Percentiles rank a stretch among this genome's conserved stretches.
Conservation (phyloP, 2,329 filamentous ascomycete genomes). For the Aspergillus unguis region DNA sequence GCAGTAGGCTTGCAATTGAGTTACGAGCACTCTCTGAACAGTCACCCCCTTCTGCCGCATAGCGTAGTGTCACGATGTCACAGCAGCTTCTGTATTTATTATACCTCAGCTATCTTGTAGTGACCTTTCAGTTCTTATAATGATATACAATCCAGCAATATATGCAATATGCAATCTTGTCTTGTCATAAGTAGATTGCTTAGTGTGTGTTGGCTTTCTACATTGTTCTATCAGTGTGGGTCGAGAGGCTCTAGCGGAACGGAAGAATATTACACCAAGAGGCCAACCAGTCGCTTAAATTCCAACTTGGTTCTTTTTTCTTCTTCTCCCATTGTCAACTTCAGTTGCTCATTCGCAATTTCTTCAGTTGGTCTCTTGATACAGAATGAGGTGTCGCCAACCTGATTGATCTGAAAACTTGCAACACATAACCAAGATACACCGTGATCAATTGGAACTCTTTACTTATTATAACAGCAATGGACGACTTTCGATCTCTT, state of each 20-base stretch:
- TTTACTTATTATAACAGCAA: conserved; percentile 25
- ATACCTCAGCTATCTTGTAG: no score
- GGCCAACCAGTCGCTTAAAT: conserved; percentile 18
- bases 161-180: no score
- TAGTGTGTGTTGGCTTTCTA: neutral
- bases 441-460: neutral
- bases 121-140: no score
- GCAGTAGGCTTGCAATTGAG: neutral
- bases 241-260: conserved; percentile 11
- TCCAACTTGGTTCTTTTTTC: conserved; percentile 8
- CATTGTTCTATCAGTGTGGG: neutral
- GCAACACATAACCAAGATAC: neutral
- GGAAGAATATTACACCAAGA: conserved; percentile 14
- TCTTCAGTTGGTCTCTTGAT: neutral
- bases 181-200: neutral
- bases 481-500: conserved; percentile 63
- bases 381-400: conserved; percentile 13
- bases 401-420: neutral
- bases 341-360: neutral
- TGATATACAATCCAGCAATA: no score
- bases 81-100: no score
- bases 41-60: no score
- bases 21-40: no score
- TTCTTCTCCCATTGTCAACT: neutral
- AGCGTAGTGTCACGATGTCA: no score